phyloP scores from a whole-genome alignment of 1,284 basidiomycete species.

The Ceratobasidium sp. region DNA sequence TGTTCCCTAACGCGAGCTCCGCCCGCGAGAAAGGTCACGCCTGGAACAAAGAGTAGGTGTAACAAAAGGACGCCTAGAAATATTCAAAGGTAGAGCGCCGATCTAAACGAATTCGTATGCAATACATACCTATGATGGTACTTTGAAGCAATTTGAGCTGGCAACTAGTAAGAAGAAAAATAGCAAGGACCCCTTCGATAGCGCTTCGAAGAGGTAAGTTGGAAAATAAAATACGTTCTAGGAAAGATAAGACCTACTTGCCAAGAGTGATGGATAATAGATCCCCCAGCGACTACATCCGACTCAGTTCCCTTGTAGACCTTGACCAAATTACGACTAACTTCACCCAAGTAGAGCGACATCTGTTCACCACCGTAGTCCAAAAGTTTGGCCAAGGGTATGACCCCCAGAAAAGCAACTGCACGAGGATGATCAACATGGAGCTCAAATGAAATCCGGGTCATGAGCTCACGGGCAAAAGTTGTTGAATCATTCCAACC shows the following conservation, averaged over 20 bases:
- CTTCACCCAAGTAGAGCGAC: constrained; percentile 54
- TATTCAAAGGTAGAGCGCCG: not conserved
- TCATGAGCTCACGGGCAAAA: constrained; percentile 45
- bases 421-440: not conserved
- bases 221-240: constrained; percentile 8
- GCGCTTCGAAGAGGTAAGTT: constrained; percentile 45
- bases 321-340: not conserved
- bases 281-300: constrained; percentile 58
- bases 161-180: constrained; percentile 68
- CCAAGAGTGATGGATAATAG: constrained; percentile 64
- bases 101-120: not conserved
- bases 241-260: constrained; percentile 56
- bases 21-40: no score
- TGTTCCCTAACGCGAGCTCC: no score
- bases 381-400: constrained; percentile 63
- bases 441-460: constrained; percentile 49
- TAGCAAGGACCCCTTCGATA: constrained; percentile 68
- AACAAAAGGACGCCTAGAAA: no score
- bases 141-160: constrained; percentile 62
- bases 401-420: constrained; percentile 65
- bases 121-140: constrained; percentile 60
- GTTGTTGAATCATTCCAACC: constrained; percentile 45
- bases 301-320: not conserved
- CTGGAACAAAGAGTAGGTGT: no score
- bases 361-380: constrained; percentile 71